Evolutionary conservation across 2,329 filamentous ascomycete genomes (phyloP).

Genomic region (Pseudocercospora eumusae): DNA sequence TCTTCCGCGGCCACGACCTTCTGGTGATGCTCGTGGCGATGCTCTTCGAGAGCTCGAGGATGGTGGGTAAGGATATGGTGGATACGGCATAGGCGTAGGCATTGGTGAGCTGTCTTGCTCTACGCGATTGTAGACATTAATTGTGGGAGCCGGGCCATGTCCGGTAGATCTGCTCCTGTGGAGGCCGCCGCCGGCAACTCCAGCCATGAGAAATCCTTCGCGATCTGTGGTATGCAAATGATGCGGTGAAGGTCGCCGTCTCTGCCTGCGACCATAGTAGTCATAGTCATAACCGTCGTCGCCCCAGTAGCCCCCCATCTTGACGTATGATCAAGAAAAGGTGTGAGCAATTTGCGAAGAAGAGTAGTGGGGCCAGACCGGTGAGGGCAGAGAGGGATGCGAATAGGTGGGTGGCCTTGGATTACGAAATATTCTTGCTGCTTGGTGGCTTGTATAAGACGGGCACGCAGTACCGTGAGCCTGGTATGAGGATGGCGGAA

Average conservation of each 20-base stretch:
- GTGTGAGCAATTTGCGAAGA: conserved; percentile 12
- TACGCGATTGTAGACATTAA: conserved; percentile 51
- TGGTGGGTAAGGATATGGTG: conserved; percentile 33
- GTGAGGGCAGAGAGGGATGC: conserved; percentile 14
- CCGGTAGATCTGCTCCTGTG: conserved; percentile 50
- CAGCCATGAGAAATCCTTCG: conserved; percentile 32
- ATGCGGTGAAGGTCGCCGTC: conserved; percentile 27
- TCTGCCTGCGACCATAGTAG: conserved; percentile 21
- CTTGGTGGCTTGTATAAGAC: conserved; percentile 1
- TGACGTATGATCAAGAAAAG: no score
- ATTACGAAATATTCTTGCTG: conserved; percentile 7
- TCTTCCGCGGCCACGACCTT: conserved; percentile 26
- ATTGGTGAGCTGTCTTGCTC: conserved; percentile 25
- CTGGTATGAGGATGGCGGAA: conserved; percentile 2
- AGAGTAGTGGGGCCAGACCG: conserved; percentile 13
- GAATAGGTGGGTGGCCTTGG: conserved; percentile 9
- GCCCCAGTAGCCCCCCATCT: conserved; percentile 28
- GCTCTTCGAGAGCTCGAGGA: conserved; percentile 28
- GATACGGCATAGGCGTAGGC: conserved; percentile 21
- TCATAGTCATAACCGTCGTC: conserved; percentile 31
- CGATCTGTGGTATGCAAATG: conserved; percentile 27
- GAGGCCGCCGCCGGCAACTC: conserved; percentile 35
- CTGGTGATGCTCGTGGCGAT: conserved; percentile 26
- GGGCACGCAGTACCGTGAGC: conserved; percentile 4
- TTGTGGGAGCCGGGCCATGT: conserved; percentile 46